Evolutionary conservation across 2,329 filamentous ascomycete genomes (phyloP).

Genomic region (Cladosporium sp.): DNA sequence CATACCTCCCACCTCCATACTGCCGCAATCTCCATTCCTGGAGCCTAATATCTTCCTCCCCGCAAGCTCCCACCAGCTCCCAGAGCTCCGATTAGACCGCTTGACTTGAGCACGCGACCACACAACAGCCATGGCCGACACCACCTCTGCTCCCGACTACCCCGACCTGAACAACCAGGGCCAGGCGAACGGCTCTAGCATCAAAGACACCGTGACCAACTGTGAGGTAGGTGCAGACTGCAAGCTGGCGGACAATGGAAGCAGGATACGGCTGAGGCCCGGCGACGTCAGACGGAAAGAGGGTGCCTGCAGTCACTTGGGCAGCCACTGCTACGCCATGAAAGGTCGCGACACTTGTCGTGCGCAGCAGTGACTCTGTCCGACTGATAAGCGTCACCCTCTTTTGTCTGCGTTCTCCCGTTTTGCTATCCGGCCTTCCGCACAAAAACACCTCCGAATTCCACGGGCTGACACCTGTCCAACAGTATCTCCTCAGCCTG

Average conservation of each 20-base stretch:
- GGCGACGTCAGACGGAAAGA: slow-evolving; percentile 2
- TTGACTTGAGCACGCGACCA: slow-evolving; percentile 10
- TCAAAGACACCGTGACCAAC: slow-evolving; percentile 6
- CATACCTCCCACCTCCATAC: not conserved
- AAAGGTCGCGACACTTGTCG: not conserved
- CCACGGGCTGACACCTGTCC: slow-evolving; percentile 4
- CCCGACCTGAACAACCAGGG: not conserved
- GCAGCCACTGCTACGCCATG: not conserved
- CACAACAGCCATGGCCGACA: slow-evolving; percentile 5
- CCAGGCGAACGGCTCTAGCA: not conserved
- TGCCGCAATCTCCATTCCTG: not conserved
- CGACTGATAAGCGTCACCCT: not conserved
- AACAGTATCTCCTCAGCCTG: slow-evolving; percentile 2
- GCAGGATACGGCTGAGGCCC: not conserved
- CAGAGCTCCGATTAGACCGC: not conserved
- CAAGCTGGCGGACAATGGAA: not conserved
- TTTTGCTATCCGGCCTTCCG: not conserved
- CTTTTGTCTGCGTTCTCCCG: not conserved
- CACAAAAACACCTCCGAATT: not conserved
- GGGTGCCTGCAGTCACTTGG: slow-evolving; percentile 3
- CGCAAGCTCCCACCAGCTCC: not conserved
- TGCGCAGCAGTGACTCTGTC: not conserved
- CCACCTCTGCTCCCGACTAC: slow-evolving; percentile 1
- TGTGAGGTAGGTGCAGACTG: slow-evolving; percentile 5
- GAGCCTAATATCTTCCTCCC: not conserved